phyloP scores from a whole-genome alignment of 164 flowering plant species.

The Berberis thunbergii region DNA sequence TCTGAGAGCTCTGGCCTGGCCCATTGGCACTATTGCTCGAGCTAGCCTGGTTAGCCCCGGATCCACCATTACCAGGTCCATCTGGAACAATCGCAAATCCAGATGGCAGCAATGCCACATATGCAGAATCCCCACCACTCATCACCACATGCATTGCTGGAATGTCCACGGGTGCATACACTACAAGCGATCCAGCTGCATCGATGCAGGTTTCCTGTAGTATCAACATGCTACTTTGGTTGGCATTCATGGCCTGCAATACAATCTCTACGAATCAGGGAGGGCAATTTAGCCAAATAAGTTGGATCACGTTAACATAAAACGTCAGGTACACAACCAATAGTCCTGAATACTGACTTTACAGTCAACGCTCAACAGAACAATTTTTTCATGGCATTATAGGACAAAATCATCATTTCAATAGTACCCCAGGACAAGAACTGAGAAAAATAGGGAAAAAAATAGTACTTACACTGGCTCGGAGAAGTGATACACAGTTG shows the following conservation, averaged over 20 bases:
- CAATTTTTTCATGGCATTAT: neutral
- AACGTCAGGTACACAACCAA: neutral
- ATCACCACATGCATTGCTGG: slow-evolving; percentile 96
- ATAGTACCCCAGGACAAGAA: neutral
- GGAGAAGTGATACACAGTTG: slow-evolving; percentile 91
- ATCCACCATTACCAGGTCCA: slow-evolving; percentile 37
- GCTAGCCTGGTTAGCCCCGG: slow-evolving; percentile 1
- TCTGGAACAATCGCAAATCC: slow-evolving; percentile 87
- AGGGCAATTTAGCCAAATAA: neutral
- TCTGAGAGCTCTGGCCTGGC: slow-evolving; percentile 7
- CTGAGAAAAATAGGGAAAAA: neutral
- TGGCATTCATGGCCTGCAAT: slow-evolving; percentile 72
- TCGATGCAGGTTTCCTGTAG: slow-evolving; percentile 91
- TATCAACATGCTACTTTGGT: slow-evolving; percentile 89
- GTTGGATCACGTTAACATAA: neutral
- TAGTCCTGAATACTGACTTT: slow-evolving; percentile 6
- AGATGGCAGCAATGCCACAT: slow-evolving; percentile 88
- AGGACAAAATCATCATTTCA: neutral
- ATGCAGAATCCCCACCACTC: slow-evolving; percentile 96
- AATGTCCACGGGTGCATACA: slow-evolving; percentile 95
- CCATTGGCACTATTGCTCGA: slow-evolving; percentile 6
- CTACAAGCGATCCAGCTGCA: slow-evolving; percentile 81
- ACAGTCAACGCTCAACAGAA: neutral
- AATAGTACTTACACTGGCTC: slow-evolving; percentile 53
- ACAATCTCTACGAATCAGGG: neutral